phyloP scores from a whole-genome alignment of 75 land plant genomes.

The Isoetes taiwanensis region DNA sequence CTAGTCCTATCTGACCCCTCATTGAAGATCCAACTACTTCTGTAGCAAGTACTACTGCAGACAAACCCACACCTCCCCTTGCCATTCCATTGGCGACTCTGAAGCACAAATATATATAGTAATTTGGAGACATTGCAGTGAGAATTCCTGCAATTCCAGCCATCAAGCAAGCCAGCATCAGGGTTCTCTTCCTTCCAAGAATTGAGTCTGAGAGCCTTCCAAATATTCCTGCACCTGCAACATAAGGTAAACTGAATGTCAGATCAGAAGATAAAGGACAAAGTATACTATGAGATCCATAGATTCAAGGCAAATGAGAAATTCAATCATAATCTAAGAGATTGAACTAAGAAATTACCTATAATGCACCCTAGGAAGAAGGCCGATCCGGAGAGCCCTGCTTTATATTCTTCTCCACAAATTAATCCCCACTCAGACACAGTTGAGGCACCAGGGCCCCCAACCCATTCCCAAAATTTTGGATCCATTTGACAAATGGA shows the following conservation, averaged over 20 bases:
- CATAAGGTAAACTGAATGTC: not conserved
- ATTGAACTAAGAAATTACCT: not conserved
- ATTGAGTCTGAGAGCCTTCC: slow-evolving; percentile 30
- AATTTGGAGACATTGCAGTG: slow-evolving; percentile 37
- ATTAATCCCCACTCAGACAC: not conserved
- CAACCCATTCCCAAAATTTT: not conserved
- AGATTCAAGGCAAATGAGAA: not conserved
- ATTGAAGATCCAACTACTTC: slow-evolving; percentile 31
- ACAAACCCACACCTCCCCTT: slow-evolving; percentile 29
- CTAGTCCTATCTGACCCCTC: slow-evolving; percentile 36
- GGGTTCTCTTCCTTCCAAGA: slow-evolving; percentile 27
- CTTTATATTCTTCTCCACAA: not conserved
- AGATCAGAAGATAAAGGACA: not conserved
- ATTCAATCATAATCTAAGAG: no score
- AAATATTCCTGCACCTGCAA: slow-evolving; percentile 21
- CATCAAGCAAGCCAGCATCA: slow-evolving; percentile 25
- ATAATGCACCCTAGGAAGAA: not conserved
- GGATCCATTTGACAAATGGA: no score
- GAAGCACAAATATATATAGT: slow-evolving; percentile 23
- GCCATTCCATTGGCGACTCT: slow-evolving; percentile 34
- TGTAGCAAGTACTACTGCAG: slow-evolving; percentile 31
- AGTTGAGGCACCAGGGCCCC: not conserved
- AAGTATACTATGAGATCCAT: not conserved
- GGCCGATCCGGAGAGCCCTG: not conserved
- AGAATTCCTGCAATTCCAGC: slow-evolving; percentile 14